Evolutionary conservation across 352 stramenopile genomes (phyloP), one percentile per base, ranked within the genome.

Genomic region (Globisporangium lucens): DNA sequence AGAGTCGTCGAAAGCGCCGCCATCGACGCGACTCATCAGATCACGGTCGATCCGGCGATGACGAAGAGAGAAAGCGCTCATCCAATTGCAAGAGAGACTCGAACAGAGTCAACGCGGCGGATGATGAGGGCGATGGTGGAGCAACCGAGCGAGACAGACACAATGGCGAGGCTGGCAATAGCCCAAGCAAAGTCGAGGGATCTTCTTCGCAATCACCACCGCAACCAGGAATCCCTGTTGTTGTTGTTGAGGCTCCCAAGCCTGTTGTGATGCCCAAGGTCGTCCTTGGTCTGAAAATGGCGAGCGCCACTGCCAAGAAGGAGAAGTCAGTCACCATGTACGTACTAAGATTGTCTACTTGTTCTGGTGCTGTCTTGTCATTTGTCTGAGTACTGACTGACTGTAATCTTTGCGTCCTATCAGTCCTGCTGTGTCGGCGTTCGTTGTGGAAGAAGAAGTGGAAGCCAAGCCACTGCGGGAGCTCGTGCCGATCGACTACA

Each of bases 401-500:
- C n/a, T 30, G 20, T 49, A 4, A 35, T 52, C 35, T 55, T 8
- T 55, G 6, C 13, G 43, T 17, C 30, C 0, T 58, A 36, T 35
- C 60, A 70, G 63, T 36, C 22, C 66, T 49, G 55, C 35, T 69
- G 51, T 67, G 10, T 59, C 70, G 7, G 73, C 67, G 53, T 87
- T 87, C 46, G 68, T 61, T 0, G 52, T 80, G 2, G 75, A 87
- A 57, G 79, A 87, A 15, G 69, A 74, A 27, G 70, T 73, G 4
- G 73, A 76, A 38, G 59, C 38, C 20, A 87, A 87, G 56, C 79
- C 79, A 2, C 46, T 74, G 43, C 79, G 79, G 0, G 73, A 73
- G n/a, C 71, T 85, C 57, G 67, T 87, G 1, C 75, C 71, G 20
- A 73, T 87, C 46, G 79, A 87, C 61, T 87, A 85, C 63, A 78